phyloP scores from a whole-genome alignment of 768 basidiomycete species.

The Podaxis sp. region DNA sequence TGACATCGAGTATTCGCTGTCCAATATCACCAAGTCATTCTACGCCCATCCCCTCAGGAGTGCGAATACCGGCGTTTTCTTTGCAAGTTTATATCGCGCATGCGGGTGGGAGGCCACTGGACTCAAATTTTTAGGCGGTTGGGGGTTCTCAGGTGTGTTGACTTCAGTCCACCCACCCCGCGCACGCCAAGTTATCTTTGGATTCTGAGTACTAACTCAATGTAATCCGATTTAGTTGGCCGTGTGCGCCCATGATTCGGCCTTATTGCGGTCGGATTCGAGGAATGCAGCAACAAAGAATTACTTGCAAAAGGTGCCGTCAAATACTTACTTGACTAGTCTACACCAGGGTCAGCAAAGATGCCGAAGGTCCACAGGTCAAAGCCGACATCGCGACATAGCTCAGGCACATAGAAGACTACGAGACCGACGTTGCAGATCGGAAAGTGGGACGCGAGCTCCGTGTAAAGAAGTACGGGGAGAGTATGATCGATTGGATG shows the following conservation, averaged over 20 bases:
- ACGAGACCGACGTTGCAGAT: slow-evolving; percentile 81
- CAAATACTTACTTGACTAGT: slow-evolving; percentile 67
- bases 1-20: slow-evolving; percentile 90
- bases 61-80: slow-evolving; percentile 96
- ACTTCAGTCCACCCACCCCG: neutral
- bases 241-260: neutral
- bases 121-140: slow-evolving; percentile 95
- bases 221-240: too few species aligned
- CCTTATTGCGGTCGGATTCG: slow-evolving; percentile 32
- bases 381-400: slow-evolving; percentile 77
- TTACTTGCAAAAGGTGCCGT: slow-evolving; percentile 81
- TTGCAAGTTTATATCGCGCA: slow-evolving; percentile 85
- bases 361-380: slow-evolving; percentile 69
- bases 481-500: slow-evolving; percentile 87
- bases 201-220: too few species aligned
- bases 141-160: slow-evolving; percentile 88
- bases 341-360: slow-evolving; percentile 67
- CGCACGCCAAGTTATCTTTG: too few species aligned
- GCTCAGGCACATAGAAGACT: slow-evolving; percentile 96
- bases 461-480: slow-evolving; percentile 85
- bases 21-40: slow-evolving; percentile 98
- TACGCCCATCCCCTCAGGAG: slow-evolving; percentile 95
- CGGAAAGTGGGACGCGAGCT: slow-evolving; percentile 93
- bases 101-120: slow-evolving; percentile 89
- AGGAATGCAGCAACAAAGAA: slow-evolving; percentile 79